These are phyloP conservation scores for Leucosporidium creatinivorum DNA, from an alignment of 768 basidiomycete genomes.

Conservation along the genomic window DNA sequence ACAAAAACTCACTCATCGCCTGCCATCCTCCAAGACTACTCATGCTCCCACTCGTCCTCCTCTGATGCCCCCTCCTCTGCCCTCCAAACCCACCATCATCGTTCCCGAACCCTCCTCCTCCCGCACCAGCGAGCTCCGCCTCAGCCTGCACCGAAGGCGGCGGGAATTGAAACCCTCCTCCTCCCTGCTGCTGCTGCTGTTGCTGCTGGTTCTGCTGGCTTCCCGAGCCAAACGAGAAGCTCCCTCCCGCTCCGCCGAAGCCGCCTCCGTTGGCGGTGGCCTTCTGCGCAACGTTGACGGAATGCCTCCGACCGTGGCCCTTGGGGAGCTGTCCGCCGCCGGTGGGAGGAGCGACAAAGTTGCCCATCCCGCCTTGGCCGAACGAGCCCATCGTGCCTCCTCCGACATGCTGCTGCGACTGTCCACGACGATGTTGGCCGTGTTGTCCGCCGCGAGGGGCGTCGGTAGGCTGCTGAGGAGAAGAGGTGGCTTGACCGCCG, in stretches of 20 bases:
- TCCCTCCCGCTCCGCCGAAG: background rate
- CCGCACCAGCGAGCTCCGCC: background rate
- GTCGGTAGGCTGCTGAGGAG: background rate
- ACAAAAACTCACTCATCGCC: constrained; percentile 66
- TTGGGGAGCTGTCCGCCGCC: constrained; percentile 44
- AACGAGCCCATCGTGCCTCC: constrained; percentile 1
- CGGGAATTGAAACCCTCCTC: constrained; percentile 26
- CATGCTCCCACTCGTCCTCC: constrained; percentile 56
- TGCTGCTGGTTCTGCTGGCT: background rate
- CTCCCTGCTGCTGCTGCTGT: background rate
- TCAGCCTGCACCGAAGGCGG: background rate
- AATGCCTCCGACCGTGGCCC: constrained; percentile 73
- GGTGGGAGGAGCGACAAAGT: constrained; percentile 18
- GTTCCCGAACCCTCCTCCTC: constrained; percentile 50
- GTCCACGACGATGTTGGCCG: background rate
- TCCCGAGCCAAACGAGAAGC: constrained; percentile 7
- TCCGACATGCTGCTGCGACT: constrained; percentile 3
- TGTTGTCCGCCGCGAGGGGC: background rate
- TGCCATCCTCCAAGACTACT: constrained; percentile 68
- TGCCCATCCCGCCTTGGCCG: constrained; percentile 1
- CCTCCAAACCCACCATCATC: constrained; percentile 66
- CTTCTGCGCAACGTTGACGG: constrained; percentile 70
- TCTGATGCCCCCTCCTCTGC: constrained; percentile 37
- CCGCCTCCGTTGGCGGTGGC: constrained; percentile 38
- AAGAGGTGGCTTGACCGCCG: constrained; percentile 46